phyloP scores from a whole-genome alignment of 179 eudicot species.

The Silene vulgaris region DNA sequence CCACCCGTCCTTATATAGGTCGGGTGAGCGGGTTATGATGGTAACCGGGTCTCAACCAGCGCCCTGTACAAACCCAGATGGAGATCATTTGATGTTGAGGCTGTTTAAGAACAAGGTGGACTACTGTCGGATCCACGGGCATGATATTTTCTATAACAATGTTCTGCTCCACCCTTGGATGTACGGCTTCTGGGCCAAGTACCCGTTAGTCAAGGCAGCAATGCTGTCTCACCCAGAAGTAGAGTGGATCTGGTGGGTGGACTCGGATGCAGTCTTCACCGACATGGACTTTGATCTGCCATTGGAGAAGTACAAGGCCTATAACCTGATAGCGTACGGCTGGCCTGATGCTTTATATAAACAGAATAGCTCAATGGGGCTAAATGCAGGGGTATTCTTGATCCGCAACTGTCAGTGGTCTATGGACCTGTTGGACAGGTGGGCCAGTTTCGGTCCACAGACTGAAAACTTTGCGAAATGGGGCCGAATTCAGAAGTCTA shows the following conservation, averaged over 20 bases:
- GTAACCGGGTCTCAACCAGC: slow-evolving; percentile 37
- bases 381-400: slow-evolving; percentile 45
- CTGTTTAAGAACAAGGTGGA: slow-evolving; percentile 39
- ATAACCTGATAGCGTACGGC: slow-evolving; percentile 38
- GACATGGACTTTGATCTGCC: slow-evolving; percentile 48
- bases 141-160: slow-evolving; percentile 33
- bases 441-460: slow-evolving; percentile 51
- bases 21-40: slow-evolving; percentile 25
- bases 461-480: slow-evolving; percentile 36
- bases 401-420: slow-evolving; percentile 63
- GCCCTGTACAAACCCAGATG: slow-evolving; percentile 26
- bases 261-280: slow-evolving; percentile 38
- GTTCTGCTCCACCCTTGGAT: slow-evolving; percentile 35
- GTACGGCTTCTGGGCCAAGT: slow-evolving; percentile 40
- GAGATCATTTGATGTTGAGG: slow-evolving; percentile 31
- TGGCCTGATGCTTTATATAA: slow-evolving; percentile 31
- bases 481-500: slow-evolving; percentile 29
- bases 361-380: slow-evolving; percentile 34
- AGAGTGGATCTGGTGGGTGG: slow-evolving; percentile 48
- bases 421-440: slow-evolving; percentile 38
- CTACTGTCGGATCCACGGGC: slow-evolving; percentile 33
- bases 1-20: slow-evolving; percentile 19
- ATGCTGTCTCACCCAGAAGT: slow-evolving; percentile 44
- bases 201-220: slow-evolving; percentile 31
- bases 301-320: slow-evolving; percentile 25